Evolutionary conservation across 2,329 filamentous ascomycete genomes (phyloP).

Genomic region (Shiraia sp.): DNA sequence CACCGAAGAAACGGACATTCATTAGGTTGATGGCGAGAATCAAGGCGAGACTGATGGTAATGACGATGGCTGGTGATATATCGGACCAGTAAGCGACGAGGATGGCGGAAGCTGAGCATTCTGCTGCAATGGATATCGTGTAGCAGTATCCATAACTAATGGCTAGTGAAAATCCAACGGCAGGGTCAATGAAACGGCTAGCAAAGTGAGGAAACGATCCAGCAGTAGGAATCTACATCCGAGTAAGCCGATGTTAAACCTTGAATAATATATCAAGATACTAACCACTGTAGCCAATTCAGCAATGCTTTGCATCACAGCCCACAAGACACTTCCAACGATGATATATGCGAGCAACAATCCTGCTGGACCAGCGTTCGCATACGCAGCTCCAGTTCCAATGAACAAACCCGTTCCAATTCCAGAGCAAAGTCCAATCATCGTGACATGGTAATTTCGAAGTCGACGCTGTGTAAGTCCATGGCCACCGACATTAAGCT

Average conservation of each 20-base stretch:
- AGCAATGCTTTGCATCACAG: constrained; percentile 65
- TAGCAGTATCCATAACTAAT: constrained; percentile 53
- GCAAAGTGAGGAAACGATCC: constrained; percentile 66
- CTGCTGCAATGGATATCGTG: constrained; percentile 52
- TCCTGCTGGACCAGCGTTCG: constrained; percentile 49
- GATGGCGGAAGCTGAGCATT: constrained; percentile 48
- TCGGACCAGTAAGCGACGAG: constrained; percentile 43
- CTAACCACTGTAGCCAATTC: constrained; percentile 58
- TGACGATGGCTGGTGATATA: constrained; percentile 59
- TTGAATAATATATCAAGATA: not conserved
- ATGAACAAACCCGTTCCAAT: constrained; percentile 26
- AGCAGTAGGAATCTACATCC: constrained; percentile 32
- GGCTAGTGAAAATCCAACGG: constrained; percentile 59
- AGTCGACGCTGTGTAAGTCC: constrained; percentile 22
- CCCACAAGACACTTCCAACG: constrained; percentile 57
- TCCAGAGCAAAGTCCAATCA: constrained; percentile 25
- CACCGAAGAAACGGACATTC: constrained; percentile 56
- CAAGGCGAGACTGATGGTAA: constrained; percentile 58
- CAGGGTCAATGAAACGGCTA: constrained; percentile 65
- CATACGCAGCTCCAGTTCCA: constrained; percentile 21
- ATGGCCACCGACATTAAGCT: constrained; percentile 22
- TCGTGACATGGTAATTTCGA: constrained; percentile 23
- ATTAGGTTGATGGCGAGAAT: constrained; percentile 56
- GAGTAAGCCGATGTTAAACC: constrained; percentile 5
- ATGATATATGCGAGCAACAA: constrained; percentile 61